A percentile compares a stretch with the other conserved stretches of the same genome.
Conservation (phyloP, 176 grass and related monocot species). For the Triticum urartu region DNA sequence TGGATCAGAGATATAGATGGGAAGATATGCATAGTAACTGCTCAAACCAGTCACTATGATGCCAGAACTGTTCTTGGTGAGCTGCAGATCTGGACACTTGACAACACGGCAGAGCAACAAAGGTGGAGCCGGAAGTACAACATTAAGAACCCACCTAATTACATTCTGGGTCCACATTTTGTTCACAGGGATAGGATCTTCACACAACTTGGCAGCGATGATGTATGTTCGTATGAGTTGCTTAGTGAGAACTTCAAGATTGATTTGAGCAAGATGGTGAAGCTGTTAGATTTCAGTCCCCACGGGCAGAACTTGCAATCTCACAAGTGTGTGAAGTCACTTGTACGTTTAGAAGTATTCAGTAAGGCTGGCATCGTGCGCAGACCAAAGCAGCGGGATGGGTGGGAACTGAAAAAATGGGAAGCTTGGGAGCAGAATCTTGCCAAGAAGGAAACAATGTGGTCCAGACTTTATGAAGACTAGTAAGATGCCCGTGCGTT, state of each 20-base stretch:
- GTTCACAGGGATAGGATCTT: too few species aligned
- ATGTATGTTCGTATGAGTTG: too few species aligned
- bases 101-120: not conserved
- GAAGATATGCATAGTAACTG: not conserved
- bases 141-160: not conserved
- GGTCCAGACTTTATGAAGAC: not conserved
- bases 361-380: not conserved
- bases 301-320: not conserved
- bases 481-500: too few species aligned
- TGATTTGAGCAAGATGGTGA: not conserved
- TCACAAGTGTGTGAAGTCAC: slow-evolving; percentile 8
- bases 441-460: not conserved
- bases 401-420: not conserved
- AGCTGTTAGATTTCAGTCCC: slow-evolving; percentile 24
- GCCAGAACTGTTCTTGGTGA: not conserved
- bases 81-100: not conserved
- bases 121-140: not conserved
- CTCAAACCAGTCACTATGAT: not conserved
- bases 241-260: not conserved
- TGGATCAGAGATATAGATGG: slow-evolving; percentile 15
- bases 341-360: slow-evolving; percentile 20
- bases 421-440: not conserved
- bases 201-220: too few species aligned
- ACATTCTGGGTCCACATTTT: too few species aligned
- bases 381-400: not conserved